Evolutionary conservation across 345 rosid genomes (phyloP).

Genomic region (Gossypium sturtianum): DNA sequence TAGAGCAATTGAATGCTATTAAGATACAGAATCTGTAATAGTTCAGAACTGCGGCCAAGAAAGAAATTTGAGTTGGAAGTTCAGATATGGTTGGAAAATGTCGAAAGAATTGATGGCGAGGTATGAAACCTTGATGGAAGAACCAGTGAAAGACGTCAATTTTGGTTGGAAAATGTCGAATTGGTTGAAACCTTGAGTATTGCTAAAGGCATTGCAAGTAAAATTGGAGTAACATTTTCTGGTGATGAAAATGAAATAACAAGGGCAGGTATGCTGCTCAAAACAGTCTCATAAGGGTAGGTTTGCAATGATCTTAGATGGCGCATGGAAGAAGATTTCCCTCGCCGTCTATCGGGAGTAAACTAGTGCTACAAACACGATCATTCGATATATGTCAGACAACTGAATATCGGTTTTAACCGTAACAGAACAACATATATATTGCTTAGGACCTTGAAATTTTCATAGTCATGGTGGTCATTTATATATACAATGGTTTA

Average conservation of each 20-base stretch:
- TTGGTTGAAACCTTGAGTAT: background rate
- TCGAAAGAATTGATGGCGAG: too few relatives aligned
- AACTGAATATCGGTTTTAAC: background rate
- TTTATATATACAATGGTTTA: background rate
- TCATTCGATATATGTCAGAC: background rate
- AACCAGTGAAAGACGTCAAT: too few relatives aligned
- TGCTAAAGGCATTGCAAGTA: background rate
- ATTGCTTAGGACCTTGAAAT: background rate
- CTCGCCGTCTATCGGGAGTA: background rate
- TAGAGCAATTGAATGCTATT: too few relatives aligned
- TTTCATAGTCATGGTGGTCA: background rate
- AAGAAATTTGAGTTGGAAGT: too few relatives aligned
- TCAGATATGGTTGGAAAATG: too few relatives aligned
- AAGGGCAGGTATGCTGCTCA: background rate
- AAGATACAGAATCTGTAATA: too few relatives aligned
- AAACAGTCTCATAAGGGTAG: background rate
- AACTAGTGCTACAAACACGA: background rate
- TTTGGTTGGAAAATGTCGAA: too few relatives aligned
- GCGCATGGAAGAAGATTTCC: background rate
- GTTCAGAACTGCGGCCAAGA: too few relatives aligned
- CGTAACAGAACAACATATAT: background rate
- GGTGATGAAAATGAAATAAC: background rate
- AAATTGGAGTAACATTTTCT: background rate
- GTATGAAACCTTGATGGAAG: too few relatives aligned
- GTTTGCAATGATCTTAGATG: background rate